phyloP scores from a whole-genome alignment of 2,329 filamentous ascomycete genomes.

The Monilinia vaccinii-corymbosi region DNA sequence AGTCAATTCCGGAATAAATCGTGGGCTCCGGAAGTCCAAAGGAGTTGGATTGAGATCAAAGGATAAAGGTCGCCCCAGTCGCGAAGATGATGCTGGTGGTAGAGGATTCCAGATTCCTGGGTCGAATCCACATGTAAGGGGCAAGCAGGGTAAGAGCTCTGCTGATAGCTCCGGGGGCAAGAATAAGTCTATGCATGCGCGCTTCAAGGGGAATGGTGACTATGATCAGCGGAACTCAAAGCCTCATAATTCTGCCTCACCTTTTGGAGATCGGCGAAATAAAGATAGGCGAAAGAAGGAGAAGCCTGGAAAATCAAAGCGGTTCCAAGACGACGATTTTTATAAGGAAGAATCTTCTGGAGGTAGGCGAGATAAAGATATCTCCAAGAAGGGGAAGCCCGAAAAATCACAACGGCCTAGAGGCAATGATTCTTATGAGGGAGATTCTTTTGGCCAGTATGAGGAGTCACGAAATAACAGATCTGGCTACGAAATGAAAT shows the following conservation, averaged over 20 bases:
- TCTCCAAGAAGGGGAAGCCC: not conserved
- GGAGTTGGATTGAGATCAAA: slow-evolving; percentile 26
- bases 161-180: not conserved
- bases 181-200: not conserved
- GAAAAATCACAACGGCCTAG: not conserved
- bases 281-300: not conserved
- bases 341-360: not conserved
- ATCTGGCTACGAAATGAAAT: not conserved
- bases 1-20: slow-evolving; percentile 59
- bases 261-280: not conserved
- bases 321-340: not conserved
- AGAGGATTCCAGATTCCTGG: not conserved
- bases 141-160: not conserved
- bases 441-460: not conserved
- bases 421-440: not conserved
- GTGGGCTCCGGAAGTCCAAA: slow-evolving; percentile 49
- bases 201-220: not conserved
- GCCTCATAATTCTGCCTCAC: not conserved
- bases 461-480: not conserved
- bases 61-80: slow-evolving; percentile 8
- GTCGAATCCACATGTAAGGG: not conserved
- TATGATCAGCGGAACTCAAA: not conserved
- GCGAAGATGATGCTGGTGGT: not conserved
- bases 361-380: not conserved
- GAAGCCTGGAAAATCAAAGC: not conserved